Conservation (phyloP, 2,329 filamentous ascomycete genomes). For the Curvularia lunata region DNA sequence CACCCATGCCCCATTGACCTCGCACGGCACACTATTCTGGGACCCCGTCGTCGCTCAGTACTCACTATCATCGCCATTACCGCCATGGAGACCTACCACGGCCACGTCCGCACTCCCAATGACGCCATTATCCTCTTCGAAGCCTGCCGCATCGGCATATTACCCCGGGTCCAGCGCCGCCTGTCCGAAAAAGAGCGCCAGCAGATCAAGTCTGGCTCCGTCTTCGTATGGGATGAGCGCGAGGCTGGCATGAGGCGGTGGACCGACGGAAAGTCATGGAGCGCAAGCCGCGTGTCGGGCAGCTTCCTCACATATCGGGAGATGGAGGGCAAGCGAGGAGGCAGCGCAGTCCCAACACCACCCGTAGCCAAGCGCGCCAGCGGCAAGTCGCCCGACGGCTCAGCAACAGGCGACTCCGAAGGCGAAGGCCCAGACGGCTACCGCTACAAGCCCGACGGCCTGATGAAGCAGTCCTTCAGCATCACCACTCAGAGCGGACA, state of each 20-base stretch:
- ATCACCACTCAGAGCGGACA: conserved; percentile 91
- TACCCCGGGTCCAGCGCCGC: conserved; percentile 90
- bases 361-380: conserved; percentile 50
- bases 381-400: conserved; percentile 82
- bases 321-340: conserved; percentile 97
- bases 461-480: conserved; percentile 99
- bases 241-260: conserved; percentile 98
- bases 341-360: conserved; percentile 64
- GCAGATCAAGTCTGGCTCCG: conserved; percentile 92
- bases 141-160: conserved; percentile 85
- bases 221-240: conserved; percentile 99
- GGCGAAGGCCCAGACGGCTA: conserved; percentile 63
- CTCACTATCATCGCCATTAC: background rate
- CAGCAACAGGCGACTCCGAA: conserved; percentile 80
- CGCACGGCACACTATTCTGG: background rate
- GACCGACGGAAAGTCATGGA: conserved; percentile 99
- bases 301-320: conserved; percentile 97
- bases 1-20: conserved; percentile 17
- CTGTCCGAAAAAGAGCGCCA: conserved; percentile 97
- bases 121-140: conserved; percentile 99
- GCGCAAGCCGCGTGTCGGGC: conserved; percentile 93
- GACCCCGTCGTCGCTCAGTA: background rate
- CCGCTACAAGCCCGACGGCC: conserved; percentile 78
- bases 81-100: conserved; percentile 93
- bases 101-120: conserved; percentile 90